These are phyloP conservation scores for Sporisorium graminicola DNA, from an alignment of 1,284 basidiomycete genomes.

Conservation along the genomic window DNA sequence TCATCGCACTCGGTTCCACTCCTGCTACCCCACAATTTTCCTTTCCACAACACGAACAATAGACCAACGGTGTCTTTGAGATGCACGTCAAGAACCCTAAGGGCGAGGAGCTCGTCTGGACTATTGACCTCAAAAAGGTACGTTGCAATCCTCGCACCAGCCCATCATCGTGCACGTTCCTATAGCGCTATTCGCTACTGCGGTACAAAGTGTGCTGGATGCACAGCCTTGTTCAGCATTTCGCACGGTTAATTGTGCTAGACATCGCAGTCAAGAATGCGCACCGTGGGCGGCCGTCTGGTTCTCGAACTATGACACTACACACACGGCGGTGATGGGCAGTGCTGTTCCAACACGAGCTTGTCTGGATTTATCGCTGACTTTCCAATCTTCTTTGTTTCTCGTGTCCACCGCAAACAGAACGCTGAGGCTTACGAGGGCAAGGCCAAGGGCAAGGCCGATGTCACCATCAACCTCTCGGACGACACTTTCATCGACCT, in stretches of 20 bases:
- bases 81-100: constrained; percentile 83
- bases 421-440: constrained; percentile 68
- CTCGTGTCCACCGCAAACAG: constrained; percentile 17
- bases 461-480: constrained; percentile 68
- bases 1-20: too few relatives aligned
- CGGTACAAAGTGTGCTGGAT: not conserved
- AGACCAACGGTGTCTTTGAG: constrained; percentile 94
- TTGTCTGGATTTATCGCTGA: not conserved
- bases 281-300: not conserved
- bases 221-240: not conserved
- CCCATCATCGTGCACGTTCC: not conserved
- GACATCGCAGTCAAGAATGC: not conserved
- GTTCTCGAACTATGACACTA: not conserved
- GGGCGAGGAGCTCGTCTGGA: constrained; percentile 78
- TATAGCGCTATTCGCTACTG: not conserved
- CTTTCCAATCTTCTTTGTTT: not conserved
- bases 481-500: constrained; percentile 69
- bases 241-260: not conserved
- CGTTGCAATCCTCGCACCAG: constrained; percentile 16
- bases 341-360: not conserved
- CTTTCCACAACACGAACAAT: not conserved
- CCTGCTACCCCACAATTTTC: not conserved
- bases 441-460: constrained; percentile 69
- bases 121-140: constrained; percentile 93
- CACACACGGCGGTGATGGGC: not conserved